Conservation (phyloP, 495 filamentous ascomycete genomes). For the Xylaria intraflava region DNA sequence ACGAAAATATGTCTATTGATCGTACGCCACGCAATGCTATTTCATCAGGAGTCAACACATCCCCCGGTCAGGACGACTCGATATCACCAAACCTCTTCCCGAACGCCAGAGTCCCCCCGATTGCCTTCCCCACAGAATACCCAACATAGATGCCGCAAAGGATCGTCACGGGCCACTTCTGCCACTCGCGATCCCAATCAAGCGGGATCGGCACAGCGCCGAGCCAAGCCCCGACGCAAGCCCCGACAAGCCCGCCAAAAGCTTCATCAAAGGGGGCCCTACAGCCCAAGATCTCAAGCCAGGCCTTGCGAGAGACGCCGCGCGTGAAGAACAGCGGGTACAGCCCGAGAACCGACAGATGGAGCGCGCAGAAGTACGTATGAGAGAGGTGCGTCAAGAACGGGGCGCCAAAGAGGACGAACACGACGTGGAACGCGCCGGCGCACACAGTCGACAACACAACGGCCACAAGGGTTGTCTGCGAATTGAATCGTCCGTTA, state of each 20-base stretch:
- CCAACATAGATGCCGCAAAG: conserved; percentile 37
- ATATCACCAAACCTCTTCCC: conserved; percentile 30
- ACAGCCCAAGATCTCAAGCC: conserved; percentile 61
- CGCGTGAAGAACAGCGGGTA: conserved; percentile 75
- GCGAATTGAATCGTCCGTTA: conserved; percentile 8
- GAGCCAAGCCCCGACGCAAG: conserved; percentile 62
- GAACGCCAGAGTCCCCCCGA: conserved; percentile 34
- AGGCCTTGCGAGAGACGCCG: conserved; percentile 66
- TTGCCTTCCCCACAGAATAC: conserved; percentile 29
- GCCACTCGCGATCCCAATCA: conserved; percentile 95
- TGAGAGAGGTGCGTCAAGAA: conserved; percentile 73
- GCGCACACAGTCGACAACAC: conserved; percentile 52
- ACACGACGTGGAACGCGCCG: conserved; percentile 53
- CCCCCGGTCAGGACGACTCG: not conserved
- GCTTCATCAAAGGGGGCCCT: conserved; percentile 57
- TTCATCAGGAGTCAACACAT: not conserved
- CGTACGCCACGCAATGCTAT: not conserved
- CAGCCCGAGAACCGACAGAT: conserved; percentile 69
- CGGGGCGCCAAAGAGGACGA: conserved; percentile 88
- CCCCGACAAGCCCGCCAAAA: conserved; percentile 60
- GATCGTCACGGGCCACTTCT: conserved; percentile 94
- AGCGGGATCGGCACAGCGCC: conserved; percentile 88
- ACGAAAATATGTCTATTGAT: not conserved
- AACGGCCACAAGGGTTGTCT: conserved; percentile 59
- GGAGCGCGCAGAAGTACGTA: conserved; percentile 70